Evolutionary conservation across 1,139 yeast genomes (phyloP), one percentile per base, ranked within the genome.

Genomic region (Blastobotrys aristatus): DNA sequence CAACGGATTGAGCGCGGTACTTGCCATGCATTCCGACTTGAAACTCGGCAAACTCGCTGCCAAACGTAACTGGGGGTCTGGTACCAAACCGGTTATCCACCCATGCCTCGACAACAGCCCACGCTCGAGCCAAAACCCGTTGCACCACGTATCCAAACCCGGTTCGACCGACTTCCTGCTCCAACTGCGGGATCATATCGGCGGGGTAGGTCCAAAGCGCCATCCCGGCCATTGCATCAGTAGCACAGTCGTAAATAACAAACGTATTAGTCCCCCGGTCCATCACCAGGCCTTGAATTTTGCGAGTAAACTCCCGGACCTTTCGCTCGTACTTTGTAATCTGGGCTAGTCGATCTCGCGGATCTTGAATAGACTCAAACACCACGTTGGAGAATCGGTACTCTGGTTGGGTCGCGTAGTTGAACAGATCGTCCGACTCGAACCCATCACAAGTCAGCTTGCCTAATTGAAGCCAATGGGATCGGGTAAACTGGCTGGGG

Each of bases 151-250:
- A 49, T 18, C 22, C 17, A 7, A 37, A 14, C 13, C 52, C 48
- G 4, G 32, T 31, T 33, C 52, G 35, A 1, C 44, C 46, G 17
- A 46, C 43, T n/a, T 44, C 42, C 27, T 40, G 11, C 17, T 46
- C 49, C 8, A 49, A 31, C 22, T 47, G 36, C 2, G 42, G 36
- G 6, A 24, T 8, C 50, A 49, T 43, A 27, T 46, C 44, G 16
- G 39, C 44, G 4, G 52, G 52, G 32, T 46, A 46, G 11, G 22
- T 17, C 52, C 52, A 49, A 2, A 43, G n/a, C 11, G 50, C 35
- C 42, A 36, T 22, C 2, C 52, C 52, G 7, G 43, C 42, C 7
- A 41, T 38, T 6, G 21, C 31, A 30, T n/a, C 26, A 17, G 5
- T 38, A 2, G 38, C 22, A 10, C 27, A 6, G 17, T 36, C 20